A percentile compares a stretch with the other conserved stretches of the same genome.
Evolutionary conservation across 2,329 filamentous ascomycete species (phyloP).

Genomic region (Daldinia eschscholtzii): DNA sequence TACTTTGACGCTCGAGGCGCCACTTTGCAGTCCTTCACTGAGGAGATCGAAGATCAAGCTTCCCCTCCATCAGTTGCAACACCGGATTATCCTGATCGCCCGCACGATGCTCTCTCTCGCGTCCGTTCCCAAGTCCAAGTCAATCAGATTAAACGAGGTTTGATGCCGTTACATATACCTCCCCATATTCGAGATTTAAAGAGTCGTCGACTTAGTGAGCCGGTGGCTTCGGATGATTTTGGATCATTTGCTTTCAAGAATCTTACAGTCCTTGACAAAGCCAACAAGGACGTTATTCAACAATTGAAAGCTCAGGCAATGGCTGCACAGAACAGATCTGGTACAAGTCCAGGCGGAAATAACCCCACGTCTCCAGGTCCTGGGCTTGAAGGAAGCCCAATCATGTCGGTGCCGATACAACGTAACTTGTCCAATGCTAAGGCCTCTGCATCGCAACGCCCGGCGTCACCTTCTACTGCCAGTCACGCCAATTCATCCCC

Average conservation of each 20-base stretch:
- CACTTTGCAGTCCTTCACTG: constrained; percentile 89
- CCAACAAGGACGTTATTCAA: constrained; percentile 98
- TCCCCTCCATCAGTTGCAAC: constrained; percentile 79
- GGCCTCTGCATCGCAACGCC: constrained; percentile 72
- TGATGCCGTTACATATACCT: constrained; percentile 96
- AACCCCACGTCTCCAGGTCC: constrained; percentile 71
- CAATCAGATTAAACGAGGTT: constrained; percentile 86
- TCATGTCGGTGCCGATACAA: constrained; percentile 83
- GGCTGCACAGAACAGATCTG: constrained; percentile 70
- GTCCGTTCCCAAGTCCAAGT: constrained; percentile 81
- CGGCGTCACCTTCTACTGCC: constrained; percentile 85
- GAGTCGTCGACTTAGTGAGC: constrained; percentile 89
- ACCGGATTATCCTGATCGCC: constrained; percentile 85
- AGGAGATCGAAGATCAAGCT: constrained; percentile 91
- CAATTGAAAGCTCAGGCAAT: constrained; percentile 93
- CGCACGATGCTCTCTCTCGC: constrained; percentile 92
- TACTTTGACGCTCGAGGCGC: constrained; percentile 96
- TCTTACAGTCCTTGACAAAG: constrained; percentile 93
- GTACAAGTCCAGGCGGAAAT: constrained; percentile 60
- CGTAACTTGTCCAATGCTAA: constrained; percentile 87
- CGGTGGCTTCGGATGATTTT: constrained; percentile 90
- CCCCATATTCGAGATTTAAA: constrained; percentile 94
- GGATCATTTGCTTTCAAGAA: constrained; percentile 98
- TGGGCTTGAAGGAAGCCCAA: constrained; percentile 85
- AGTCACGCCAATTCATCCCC: constrained; percentile 88